phyloP scores from a whole-genome alignment of 306 rosid genomes.

The Bauhinia variegata region DNA sequence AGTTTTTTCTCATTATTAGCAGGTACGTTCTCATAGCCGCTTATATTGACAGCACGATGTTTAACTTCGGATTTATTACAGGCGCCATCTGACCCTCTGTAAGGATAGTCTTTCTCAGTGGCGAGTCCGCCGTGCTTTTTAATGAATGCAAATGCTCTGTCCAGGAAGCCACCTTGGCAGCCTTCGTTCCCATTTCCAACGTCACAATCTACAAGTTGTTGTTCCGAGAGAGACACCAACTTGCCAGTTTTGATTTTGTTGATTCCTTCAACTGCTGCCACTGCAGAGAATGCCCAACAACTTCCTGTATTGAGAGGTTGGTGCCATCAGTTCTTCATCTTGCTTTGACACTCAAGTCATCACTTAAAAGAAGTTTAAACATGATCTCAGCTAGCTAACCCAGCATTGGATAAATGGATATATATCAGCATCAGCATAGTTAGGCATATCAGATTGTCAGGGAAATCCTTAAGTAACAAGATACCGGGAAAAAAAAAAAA shows the following conservation, averaged over 20 bases:
- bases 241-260: conserved; percentile 63
- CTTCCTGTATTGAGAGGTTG: conserved; percentile 55
- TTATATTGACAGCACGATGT: conserved; percentile 39
- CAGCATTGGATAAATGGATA: background rate
- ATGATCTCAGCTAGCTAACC: conserved; percentile 12
- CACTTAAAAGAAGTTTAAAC: conserved; percentile 1
- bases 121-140: conserved; percentile 50
- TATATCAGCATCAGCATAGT: too few relatives aligned
- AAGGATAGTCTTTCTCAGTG: conserved; percentile 57
- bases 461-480: background rate
- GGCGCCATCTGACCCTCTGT: conserved; percentile 41
- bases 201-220: conserved; percentile 77
- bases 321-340: conserved; percentile 9
- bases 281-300: conserved; percentile 89
- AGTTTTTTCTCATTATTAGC: conserved; percentile 50
- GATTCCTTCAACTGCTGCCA: conserved; percentile 83
- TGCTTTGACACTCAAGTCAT: conserved; percentile 19
- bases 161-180: conserved; percentile 72
- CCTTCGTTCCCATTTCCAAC: conserved; percentile 51
- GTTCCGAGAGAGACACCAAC: conserved; percentile 65
- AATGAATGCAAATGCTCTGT: conserved; percentile 60
- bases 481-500: background rate
- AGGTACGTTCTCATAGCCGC: conserved; percentile 61
- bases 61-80: conserved; percentile 45
- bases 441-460: conserved; percentile 5